A percentile compares a stretch with the other conserved stretches of the same genome.
phyloP scores from a whole-genome alignment of 1,284 basidiomycete genomes.

The Xanthoconium separans region DNA sequence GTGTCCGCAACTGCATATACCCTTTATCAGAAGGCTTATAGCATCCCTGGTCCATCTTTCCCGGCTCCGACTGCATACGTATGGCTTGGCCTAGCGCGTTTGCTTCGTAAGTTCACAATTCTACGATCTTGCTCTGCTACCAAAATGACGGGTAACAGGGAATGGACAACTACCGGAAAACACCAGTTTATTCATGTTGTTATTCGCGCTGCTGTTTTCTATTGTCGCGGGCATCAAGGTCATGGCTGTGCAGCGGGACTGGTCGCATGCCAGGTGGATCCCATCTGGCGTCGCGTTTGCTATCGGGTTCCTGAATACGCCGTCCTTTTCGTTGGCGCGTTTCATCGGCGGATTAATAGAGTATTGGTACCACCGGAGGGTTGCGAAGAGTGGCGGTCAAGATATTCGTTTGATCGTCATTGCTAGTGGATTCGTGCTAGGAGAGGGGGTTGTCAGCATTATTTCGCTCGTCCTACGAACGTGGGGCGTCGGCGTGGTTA shows the following conservation, averaged over 20 bases:
- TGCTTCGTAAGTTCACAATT: conserved; percentile 65
- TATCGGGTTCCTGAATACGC: conserved; percentile 92
- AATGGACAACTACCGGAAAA: conserved; percentile 81
- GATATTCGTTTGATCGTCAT: conserved; percentile 84
- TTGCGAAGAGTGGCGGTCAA: conserved; percentile 44
- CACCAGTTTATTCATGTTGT: conserved; percentile 78
- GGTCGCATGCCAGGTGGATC: conserved; percentile 66
- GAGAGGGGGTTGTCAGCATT: conserved; percentile 89
- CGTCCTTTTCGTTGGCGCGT: conserved; percentile 91
- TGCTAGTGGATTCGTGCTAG: conserved; percentile 93
- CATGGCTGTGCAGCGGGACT: conserved; percentile 46
- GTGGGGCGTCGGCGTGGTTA: conserved; percentile 69
- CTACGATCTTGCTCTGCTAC: background rate
- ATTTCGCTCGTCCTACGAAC: conserved; percentile 76
- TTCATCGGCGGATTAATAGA: conserved; percentile 87
- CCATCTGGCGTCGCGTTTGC: conserved; percentile 90
- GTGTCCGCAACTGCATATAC: conserved; percentile 87
- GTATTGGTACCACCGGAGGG: conserved; percentile 58
- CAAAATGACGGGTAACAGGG: conserved; percentile 42
- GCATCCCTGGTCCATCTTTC: conserved; percentile 86
- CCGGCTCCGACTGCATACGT: conserved; percentile 92
- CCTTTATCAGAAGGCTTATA: conserved; percentile 85
- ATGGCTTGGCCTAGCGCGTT: conserved; percentile 88
- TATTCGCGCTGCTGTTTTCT: conserved; percentile 73
- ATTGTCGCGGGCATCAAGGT: conserved; percentile 69